phyloP scores from a whole-genome alignment of 2,329 filamentous ascomycete genomes.

The Emericellopsis atlantica region DNA sequence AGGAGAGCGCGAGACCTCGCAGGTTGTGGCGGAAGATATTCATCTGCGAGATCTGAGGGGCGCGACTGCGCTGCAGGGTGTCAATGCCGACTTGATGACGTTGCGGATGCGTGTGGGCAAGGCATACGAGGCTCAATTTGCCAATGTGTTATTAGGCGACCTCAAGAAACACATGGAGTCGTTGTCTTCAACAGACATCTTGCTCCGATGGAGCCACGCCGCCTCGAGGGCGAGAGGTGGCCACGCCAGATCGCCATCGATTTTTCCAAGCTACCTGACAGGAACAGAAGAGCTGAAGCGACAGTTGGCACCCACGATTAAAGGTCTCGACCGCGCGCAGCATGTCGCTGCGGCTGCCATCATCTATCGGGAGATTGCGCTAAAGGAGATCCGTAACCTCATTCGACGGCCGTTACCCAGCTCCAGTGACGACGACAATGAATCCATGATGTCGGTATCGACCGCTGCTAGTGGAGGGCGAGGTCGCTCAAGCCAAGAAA shows the following conservation, averaged over 20 bases:
- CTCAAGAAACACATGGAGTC: slow-evolving; percentile 67
- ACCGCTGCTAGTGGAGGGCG: slow-evolving; percentile 54
- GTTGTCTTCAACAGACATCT: slow-evolving; percentile 58
- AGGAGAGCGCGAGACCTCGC: slow-evolving; percentile 43
- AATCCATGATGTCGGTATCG: slow-evolving; percentile 77
- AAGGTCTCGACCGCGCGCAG: slow-evolving; percentile 69
- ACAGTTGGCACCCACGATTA: slow-evolving; percentile 57
- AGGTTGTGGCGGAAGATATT: slow-evolving; percentile 6
- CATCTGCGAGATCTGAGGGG: slow-evolving; percentile 56
- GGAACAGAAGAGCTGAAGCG: slow-evolving; percentile 59
- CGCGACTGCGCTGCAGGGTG: slow-evolving; percentile 67
- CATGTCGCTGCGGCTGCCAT: slow-evolving; percentile 73
- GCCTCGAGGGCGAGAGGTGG: slow-evolving; percentile 59
- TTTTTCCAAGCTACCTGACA: slow-evolving; percentile 67
- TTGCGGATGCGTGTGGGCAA: slow-evolving; percentile 74
- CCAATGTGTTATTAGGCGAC: slow-evolving; percentile 66
- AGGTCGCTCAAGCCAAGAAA: slow-evolving; percentile 69
- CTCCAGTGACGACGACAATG: slow-evolving; percentile 86
- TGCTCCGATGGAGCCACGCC: slow-evolving; percentile 74
- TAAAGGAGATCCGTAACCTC: slow-evolving; percentile 75
- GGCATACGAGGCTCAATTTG: slow-evolving; percentile 71
- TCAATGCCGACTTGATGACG: slow-evolving; percentile 63
- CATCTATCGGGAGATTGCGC: slow-evolving; percentile 69
- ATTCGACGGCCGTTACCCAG: slow-evolving; percentile 80
- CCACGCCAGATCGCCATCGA: slow-evolving; percentile 53